phyloP scores from a whole-genome alignment of 129 eudicot species.

The Arctium minus region DNA sequence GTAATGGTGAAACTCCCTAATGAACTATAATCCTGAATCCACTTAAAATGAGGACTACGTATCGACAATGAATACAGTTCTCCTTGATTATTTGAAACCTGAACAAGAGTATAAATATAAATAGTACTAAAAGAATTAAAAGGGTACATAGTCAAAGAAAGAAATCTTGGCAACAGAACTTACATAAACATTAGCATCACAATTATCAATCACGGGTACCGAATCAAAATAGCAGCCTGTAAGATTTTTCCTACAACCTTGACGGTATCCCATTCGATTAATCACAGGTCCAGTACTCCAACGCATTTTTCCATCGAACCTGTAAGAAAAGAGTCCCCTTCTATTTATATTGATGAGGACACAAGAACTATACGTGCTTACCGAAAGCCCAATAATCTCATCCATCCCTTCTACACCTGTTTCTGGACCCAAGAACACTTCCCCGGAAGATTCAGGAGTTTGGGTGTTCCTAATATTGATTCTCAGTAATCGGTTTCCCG shows the following conservation, averaged over 20 bases:
- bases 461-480: slow-evolving; percentile 35
- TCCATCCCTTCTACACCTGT: slow-evolving; percentile 35
- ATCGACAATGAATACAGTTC: slow-evolving; percentile 70
- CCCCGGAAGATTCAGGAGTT: slow-evolving; percentile 45
- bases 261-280: slow-evolving; percentile 56
- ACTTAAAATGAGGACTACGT: slow-evolving; percentile 67
- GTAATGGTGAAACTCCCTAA: slow-evolving; percentile 44
- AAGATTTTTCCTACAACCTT: slow-evolving; percentile 74
- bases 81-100: slow-evolving; percentile 78
- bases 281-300: slow-evolving; percentile 78
- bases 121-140: background rate
- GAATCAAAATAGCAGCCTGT: slow-evolving; percentile 72
- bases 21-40: slow-evolving; percentile 89
- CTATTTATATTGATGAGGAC: slow-evolving; percentile 57
- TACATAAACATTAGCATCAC: slow-evolving; percentile 90
- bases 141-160: background rate
- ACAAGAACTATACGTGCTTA: slow-evolving; percentile 61
- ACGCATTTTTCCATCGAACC: slow-evolving; percentile 48
- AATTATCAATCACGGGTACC: slow-evolving; percentile 68
- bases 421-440: slow-evolving; percentile 66
- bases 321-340: slow-evolving; percentile 70
- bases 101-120: slow-evolving; percentile 13
- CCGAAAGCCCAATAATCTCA: slow-evolving; percentile 69
- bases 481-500: slow-evolving; percentile 67
- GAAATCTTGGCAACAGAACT: slow-evolving; percentile 18